Evolutionary conservation across 371 early-diverging fungal genomes (phyloP), one percentile per base, ranked within the genome.

Genomic region (Mucor racemosus): DNA sequence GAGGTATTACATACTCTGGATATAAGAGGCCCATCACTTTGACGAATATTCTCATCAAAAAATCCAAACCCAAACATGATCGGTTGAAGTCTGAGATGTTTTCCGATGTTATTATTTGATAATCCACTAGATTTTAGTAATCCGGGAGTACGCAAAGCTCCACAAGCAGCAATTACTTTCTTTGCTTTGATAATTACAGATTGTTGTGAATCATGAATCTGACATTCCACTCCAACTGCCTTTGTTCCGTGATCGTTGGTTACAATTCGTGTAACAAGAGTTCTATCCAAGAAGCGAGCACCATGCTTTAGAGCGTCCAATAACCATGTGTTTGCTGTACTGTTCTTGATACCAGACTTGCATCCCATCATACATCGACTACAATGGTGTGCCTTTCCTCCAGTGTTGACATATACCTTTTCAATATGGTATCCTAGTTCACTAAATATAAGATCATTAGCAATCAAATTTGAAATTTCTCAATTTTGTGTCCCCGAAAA

Each of bases 301-400:
- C 88, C 90, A 59, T 81, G 58, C 7, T 81, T 68, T 41, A 81
- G 73, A 42, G 92, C 92, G 60, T 91, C 91, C n/a, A 74, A 64
- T 46, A 92, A 84, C 80, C 82, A 92, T 5, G 90, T 90, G 68
- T 82, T 78, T 60, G 81, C 75, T 1, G 88, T 82, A 7, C 89
- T 79, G 69, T 90, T 88, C 69, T 93, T 93, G 64, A 87, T 85
- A 4, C 86, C 90, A 57, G 79, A 84, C 48, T 82, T 80, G 66
- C 92, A 93, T 5, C 92, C 94, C 36, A 84, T 78, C 34, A 76
- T 77, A 57, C 92, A 93, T 62, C 69, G 84, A 9, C 86, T 89
- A 66, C 94, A 94, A 15, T 82, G 73, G 76, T 94, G 93, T 11
- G 75, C 59, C 14, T 80, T 66, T 8, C 83, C 77, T 0, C 72